Evolutionary conservation across 139 green algal genomes (phyloP).

Genomic region (Mesotaenium endlicherianum): DNA sequence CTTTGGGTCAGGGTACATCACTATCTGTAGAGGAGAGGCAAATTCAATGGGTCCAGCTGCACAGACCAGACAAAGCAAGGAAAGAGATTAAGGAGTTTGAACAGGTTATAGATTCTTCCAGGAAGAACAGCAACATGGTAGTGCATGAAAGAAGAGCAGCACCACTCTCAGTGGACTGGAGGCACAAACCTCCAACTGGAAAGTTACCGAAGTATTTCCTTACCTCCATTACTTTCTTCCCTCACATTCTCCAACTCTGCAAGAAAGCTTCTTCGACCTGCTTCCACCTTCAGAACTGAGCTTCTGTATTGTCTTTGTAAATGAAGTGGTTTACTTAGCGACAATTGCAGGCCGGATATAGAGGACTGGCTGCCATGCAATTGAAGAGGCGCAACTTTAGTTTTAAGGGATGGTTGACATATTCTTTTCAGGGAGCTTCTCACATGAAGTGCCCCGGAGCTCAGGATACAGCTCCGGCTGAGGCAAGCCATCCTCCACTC

Average conservation of each 20-base stretch:
- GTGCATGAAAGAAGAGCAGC: neutral
- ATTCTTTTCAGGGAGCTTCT: too few species aligned
- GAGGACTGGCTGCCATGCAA: too few species aligned
- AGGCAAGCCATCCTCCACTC: too few species aligned
- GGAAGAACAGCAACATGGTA: neutral
- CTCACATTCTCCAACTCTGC: neutral
- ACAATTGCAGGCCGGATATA: too few species aligned
- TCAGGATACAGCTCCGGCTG: too few species aligned
- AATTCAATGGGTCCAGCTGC: constrained; percentile 7
- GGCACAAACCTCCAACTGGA: neutral
- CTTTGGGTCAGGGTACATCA: constrained; percentile 88
- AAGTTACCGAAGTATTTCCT: neutral
- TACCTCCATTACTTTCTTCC: constrained; percentile 8
- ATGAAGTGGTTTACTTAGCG: too few species aligned
- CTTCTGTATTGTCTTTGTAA: too few species aligned
- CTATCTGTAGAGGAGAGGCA: constrained; percentile 57
- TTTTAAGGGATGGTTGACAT: too few species aligned
- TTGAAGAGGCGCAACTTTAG: too few species aligned
- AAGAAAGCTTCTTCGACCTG: neutral
- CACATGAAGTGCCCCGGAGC: too few species aligned
- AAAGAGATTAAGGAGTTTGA: neutral
- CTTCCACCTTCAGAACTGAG: too few species aligned
- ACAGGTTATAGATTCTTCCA: neutral
- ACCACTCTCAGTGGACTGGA: neutral
- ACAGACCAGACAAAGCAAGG: neutral